These are phyloP conservation scores for Ilyonectria sp. DNA, from an alignment of 2,329 filamentous ascomycete species.

Conservation along the genomic window DNA sequence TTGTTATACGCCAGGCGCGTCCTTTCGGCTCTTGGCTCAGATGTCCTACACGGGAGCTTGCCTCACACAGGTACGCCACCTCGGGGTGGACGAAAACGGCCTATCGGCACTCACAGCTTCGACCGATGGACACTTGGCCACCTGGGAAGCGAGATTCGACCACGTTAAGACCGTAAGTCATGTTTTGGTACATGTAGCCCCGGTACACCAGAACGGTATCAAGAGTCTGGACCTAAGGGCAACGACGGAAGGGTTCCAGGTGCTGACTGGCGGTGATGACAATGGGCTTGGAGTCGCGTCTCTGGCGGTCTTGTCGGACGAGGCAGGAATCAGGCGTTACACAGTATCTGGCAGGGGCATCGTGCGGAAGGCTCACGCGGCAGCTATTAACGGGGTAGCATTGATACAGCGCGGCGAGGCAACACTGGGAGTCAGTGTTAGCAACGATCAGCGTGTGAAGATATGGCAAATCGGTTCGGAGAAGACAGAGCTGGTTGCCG, in stretches of 20 bases:
- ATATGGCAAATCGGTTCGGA: slow-evolving; percentile 60
- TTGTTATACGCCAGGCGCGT: slow-evolving; percentile 57
- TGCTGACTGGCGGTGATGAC: slow-evolving; percentile 90
- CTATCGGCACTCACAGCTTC: slow-evolving; percentile 75
- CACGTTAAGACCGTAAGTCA: slow-evolving; percentile 37
- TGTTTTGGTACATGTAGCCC: slow-evolving; percentile 52
- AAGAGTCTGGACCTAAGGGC: slow-evolving; percentile 71
- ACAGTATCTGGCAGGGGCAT: slow-evolving; percentile 45
- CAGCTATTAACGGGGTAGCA: slow-evolving; percentile 75
- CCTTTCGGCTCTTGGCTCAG: slow-evolving; percentile 66
- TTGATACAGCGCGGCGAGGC: slow-evolving; percentile 50
- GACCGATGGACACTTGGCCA: slow-evolving; percentile 82
- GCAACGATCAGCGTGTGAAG: slow-evolving; percentile 75
- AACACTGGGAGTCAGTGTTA: slow-evolving; percentile 60
- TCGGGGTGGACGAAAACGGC: slow-evolving; percentile 49
- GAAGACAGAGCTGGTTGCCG: slow-evolving; percentile 60
- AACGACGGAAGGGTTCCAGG: slow-evolving; percentile 56
- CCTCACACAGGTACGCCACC: slow-evolving; percentile 75
- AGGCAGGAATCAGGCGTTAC: slow-evolving; percentile 39
- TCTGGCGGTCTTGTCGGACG: slow-evolving; percentile 38
- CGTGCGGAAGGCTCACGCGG: slow-evolving; percentile 74
- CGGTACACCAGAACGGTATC: slow-evolving; percentile 85
- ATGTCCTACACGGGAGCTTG: slow-evolving; percentile 81
- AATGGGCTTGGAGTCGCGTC: slow-evolving; percentile 78
- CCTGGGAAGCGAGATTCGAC: slow-evolving; percentile 48